Conservation (phyloP, 2,329 filamentous ascomycete species). For the Colletotrichum aenigma region DNA sequence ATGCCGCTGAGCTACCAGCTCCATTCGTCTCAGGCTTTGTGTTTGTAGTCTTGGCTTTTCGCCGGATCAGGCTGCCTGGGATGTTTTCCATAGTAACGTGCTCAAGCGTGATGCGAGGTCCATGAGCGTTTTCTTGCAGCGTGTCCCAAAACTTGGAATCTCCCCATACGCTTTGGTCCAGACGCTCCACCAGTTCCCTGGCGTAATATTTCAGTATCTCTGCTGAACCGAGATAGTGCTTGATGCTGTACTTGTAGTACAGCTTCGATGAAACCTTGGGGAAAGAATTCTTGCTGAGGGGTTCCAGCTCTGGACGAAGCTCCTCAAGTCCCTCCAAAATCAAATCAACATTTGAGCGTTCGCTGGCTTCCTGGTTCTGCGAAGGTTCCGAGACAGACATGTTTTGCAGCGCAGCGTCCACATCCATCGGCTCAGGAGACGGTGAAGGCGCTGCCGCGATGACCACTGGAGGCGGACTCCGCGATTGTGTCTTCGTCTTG, state of each 20-base stretch:
- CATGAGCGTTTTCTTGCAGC: constrained; percentile 25
- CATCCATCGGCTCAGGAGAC: constrained; percentile 6
- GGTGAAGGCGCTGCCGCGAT: background rate
- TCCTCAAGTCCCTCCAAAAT: constrained; percentile 28
- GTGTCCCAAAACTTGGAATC: constrained; percentile 32
- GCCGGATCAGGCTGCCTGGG: background rate
- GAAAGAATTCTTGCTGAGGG: background rate
- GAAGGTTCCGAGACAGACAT: background rate
- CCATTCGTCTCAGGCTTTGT: background rate
- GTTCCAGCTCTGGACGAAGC: constrained; percentile 28
- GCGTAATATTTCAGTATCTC: constrained; percentile 42
- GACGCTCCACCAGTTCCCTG: constrained; percentile 28
- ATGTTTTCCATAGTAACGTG: background rate
- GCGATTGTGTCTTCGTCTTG: constrained; percentile 9
- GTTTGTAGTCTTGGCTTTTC: background rate
- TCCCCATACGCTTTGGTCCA: constrained; percentile 29
- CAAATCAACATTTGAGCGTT: background rate
- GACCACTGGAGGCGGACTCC: background rate
- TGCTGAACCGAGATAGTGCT: constrained; percentile 30
- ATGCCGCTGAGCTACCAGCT: background rate
- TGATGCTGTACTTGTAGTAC: constrained; percentile 39
- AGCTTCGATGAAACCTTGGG: constrained; percentile 35
- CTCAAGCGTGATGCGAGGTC: background rate
- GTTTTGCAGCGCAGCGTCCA: background rate
- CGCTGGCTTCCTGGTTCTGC: background rate